These are phyloP conservation scores for Chlorella sp. DNA, from an alignment of 139 green algal species.

Conservation along the genomic window DNA sequence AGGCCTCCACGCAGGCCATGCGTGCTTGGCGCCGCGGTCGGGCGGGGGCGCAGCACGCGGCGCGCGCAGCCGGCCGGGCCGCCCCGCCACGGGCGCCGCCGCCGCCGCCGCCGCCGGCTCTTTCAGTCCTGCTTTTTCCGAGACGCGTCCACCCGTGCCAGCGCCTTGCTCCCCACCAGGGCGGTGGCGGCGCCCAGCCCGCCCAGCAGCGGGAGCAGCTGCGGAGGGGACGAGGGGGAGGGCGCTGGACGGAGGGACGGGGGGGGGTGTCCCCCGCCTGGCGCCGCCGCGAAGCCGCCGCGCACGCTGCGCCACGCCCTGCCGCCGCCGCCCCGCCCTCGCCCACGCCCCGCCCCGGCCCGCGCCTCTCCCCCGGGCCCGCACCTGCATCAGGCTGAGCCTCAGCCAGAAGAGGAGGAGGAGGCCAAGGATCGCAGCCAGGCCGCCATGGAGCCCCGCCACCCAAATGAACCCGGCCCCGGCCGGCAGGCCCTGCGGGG, in stretches of 20 bases:
- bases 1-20: background rate
- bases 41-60: no score
- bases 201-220: conserved; percentile 7
- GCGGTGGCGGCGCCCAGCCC: conserved; percentile 6
- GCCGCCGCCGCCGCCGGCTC: background rate
- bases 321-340: background rate
- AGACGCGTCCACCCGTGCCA: background rate
- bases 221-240: background rate
- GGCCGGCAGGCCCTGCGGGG: conserved; percentile 24
- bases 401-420: conserved; percentile 46
- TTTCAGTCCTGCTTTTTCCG: conserved; percentile 19
- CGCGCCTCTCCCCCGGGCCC: background rate
- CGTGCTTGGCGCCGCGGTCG: no score
- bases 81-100: no score
- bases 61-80: no score
- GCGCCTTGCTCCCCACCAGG: background rate
- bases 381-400: conserved; percentile 39
- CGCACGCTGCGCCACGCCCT: background rate
- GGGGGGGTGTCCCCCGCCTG: background rate
- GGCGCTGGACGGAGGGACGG: background rate
- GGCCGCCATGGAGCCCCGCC: conserved; percentile 32
- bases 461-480: background rate
- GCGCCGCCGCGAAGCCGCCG: background rate
- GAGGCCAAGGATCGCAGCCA: conserved; percentile 37
- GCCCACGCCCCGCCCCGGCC: background rate